Evolutionary conservation across 139 green algal genomes (phyloP).

Genomic region (Chlorella sp.): DNA sequence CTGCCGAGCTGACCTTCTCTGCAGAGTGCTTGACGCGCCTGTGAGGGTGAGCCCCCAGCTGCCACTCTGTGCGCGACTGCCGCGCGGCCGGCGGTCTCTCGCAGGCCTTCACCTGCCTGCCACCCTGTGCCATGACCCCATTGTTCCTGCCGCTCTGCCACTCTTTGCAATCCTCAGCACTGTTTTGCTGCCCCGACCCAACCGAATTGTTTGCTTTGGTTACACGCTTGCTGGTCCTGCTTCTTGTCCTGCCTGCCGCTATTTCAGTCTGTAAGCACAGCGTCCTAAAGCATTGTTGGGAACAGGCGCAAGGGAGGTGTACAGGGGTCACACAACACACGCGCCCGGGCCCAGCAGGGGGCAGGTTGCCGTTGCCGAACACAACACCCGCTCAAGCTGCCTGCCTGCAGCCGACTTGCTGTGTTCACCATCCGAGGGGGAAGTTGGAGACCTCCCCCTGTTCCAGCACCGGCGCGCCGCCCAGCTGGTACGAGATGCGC

Average conservation of each 20-base stretch:
- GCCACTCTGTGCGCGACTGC: too few relatives aligned
- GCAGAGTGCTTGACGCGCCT: slow-evolving; percentile 8
- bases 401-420: too few relatives aligned
- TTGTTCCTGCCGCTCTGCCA: neutral
- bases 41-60: too few relatives aligned
- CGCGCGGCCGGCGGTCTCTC: too few relatives aligned
- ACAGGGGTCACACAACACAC: too few relatives aligned
- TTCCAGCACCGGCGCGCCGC: slow-evolving; percentile 58
- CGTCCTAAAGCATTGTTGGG: too few relatives aligned
- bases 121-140: neutral
- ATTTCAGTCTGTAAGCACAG: neutral
- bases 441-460: slow-evolving; percentile 67
- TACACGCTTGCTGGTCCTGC: neutral
- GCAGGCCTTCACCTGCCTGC: neutral
- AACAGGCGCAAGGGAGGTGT: too few relatives aligned
- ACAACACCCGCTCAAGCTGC: too few relatives aligned
- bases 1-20: neutral
- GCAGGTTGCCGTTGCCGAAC: too few relatives aligned
- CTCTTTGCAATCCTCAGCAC: neutral
- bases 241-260: neutral
- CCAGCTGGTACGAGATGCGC: slow-evolving; percentile 69
- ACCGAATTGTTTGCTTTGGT: neutral
- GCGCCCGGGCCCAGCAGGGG: too few relatives aligned
- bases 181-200: neutral
- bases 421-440: slow-evolving; percentile 11